Conservation (phyloP, 164 flowering plant species). For the Brasenia schreberi region DNA sequence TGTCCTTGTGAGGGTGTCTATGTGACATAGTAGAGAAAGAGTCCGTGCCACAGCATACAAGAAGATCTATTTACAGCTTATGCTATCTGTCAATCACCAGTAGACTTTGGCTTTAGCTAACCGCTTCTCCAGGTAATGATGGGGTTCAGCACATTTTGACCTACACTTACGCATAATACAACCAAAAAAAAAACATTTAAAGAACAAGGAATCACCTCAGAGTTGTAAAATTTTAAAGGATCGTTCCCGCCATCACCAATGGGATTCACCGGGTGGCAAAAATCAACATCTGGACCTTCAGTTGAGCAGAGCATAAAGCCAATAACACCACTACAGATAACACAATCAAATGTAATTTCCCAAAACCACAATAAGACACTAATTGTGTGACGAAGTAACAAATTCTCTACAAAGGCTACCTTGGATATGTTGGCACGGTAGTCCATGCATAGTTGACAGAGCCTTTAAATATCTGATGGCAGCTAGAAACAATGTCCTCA, state of each 20-base stretch:
- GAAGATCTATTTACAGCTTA: too few species aligned
- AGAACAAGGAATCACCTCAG: slow-evolving; percentile 23
- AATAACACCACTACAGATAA: slow-evolving; percentile 39
- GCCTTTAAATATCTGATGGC: slow-evolving; percentile 45
- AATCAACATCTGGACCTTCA: slow-evolving; percentile 52
- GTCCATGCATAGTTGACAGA: slow-evolving; percentile 67
- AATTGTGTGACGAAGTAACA: too few species aligned
- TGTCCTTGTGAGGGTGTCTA: too few species aligned
- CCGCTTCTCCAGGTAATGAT: too few species aligned
- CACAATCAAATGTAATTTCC: not conserved
- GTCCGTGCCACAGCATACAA: too few species aligned
- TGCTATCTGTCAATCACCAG: too few species aligned
- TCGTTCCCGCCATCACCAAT: slow-evolving; percentile 21
- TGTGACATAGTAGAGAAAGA: too few species aligned
- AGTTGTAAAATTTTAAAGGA: slow-evolving; percentile 47
- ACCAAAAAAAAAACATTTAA: not conserved
- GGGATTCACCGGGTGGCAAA: slow-evolving; percentile 43
- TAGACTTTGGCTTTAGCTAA: too few species aligned
- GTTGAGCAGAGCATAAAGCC: slow-evolving; percentile 75
- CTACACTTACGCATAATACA: too few species aligned
- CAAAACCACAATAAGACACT: not conserved
- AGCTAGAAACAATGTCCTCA: slow-evolving; percentile 23
- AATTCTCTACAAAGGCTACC: slow-evolving; percentile 12
- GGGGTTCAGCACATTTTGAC: too few species aligned
- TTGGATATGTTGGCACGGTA: slow-evolving; percentile 54